Evolutionary conservation across 169 alveolate species (phyloP).

Genomic region (Neospora caninum): DNA sequence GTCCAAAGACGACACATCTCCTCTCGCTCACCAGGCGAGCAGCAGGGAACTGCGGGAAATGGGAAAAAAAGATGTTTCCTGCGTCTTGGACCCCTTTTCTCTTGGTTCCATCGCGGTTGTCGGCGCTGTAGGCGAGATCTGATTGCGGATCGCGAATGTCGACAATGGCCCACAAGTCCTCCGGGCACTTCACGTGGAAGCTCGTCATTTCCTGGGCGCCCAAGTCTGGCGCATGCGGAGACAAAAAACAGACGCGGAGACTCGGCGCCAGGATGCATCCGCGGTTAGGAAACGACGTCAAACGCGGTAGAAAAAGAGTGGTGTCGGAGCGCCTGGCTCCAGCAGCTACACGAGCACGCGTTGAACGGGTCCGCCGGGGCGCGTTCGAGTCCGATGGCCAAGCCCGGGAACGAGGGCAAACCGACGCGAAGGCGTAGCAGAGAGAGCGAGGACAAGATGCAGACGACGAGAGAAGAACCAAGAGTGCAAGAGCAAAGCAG

Average conservation of each 20-base stretch:
- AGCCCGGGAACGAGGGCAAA: no score
- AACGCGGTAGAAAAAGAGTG: background rate
- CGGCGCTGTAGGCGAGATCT: background rate
- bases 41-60: slow-evolving; percentile 2
- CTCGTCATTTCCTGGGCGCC: slow-evolving; percentile 27
- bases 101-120: background rate
- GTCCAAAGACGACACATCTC: background rate
- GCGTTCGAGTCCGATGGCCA: no score
- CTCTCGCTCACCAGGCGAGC: background rate
- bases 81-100: background rate
- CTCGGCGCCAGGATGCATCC: background rate
- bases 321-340: no score
- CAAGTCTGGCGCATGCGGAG: background rate
- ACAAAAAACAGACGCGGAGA: background rate
- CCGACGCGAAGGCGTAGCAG: no score
- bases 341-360: no score
- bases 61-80: background rate
- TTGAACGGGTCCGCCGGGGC: no score
- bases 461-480: no score
- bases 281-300: background rate
- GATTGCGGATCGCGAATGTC: background rate
- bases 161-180: slow-evolving; percentile 15
- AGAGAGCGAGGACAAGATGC: no score
- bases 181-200: background rate
- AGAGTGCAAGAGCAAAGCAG: no score